Evolutionary conservation across 1,284 basidiomycete genomes (phyloP).

Genomic region (Cryptococcus sp.): DNA sequence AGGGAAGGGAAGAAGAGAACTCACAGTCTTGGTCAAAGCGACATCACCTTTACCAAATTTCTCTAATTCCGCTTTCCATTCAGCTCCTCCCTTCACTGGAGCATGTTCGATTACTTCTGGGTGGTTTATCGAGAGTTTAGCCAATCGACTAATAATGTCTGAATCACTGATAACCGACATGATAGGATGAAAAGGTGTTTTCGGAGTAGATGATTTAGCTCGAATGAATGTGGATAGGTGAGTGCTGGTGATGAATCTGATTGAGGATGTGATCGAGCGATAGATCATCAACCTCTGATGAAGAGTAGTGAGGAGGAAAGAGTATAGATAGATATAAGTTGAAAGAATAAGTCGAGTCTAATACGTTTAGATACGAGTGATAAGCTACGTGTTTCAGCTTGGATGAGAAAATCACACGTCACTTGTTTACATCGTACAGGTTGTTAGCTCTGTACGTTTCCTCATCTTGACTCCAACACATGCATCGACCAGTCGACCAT

Average conservation of each 20-base stretch:
- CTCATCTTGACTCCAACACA: too few relatives aligned
- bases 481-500: too few relatives aligned
- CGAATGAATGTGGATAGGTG: not conserved
- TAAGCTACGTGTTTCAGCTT: too few relatives aligned
- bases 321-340: not conserved
- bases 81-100: slow-evolving; percentile 34
- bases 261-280: not conserved
- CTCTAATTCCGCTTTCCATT: slow-evolving; percentile 45
- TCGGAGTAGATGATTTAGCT: not conserved
- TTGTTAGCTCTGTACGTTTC: too few relatives aligned
- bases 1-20: slow-evolving; percentile 6
- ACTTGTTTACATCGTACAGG: too few relatives aligned
- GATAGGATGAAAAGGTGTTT: slow-evolving; percentile 19
- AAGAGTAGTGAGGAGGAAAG: not conserved
- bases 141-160: slow-evolving; percentile 52
- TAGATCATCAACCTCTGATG: not conserved
- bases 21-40: slow-evolving; percentile 41
- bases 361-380: too few relatives aligned
- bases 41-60: slow-evolving; percentile 30
- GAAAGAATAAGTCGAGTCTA: too few relatives aligned
- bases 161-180: slow-evolving; percentile 74
- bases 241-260: too few relatives aligned
- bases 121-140: slow-evolving; percentile 35
- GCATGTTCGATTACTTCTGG: slow-evolving; percentile 40
- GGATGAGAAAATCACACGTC: too few relatives aligned